Evolutionary conservation across 2,329 filamentous ascomycete genomes (phyloP).

Genomic region (Orbilia quercus): DNA sequence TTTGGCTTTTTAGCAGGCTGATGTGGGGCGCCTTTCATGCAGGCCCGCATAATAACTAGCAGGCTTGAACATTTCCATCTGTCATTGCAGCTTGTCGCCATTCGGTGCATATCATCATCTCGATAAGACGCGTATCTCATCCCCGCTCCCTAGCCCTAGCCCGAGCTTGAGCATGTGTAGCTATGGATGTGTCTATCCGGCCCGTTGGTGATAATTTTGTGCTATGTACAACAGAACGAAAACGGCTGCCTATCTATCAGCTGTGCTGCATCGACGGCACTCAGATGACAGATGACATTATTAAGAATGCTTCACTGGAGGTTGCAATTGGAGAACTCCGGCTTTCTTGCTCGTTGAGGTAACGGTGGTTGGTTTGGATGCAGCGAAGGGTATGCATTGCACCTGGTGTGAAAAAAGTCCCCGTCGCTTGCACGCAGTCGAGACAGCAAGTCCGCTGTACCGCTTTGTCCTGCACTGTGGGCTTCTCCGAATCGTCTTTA

Average conservation of each 20-base stretch:
- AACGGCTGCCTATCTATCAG: conserved; percentile 37
- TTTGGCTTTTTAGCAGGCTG: conserved; percentile 1
- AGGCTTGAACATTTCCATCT: conserved; percentile 18
- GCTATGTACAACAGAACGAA: background rate
- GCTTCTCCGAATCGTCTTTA: conserved; percentile 1
- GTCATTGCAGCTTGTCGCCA: conserved; percentile 28
- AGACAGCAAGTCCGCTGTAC: background rate
- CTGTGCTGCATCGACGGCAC: background rate
- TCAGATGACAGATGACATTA: background rate
- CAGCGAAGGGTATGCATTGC: conserved; percentile 14
- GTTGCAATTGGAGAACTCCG: background rate
- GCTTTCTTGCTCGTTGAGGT: conserved; percentile 6
- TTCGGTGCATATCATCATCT: conserved; percentile 23
- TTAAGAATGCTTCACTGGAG: background rate
- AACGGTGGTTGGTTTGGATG: conserved; percentile 34
- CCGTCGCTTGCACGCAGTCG: conserved; percentile 49
- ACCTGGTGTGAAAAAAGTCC: conserved; percentile 40
- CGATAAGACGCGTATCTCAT: background rate
- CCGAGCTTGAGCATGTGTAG: too few species aligned
- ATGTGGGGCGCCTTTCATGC: conserved; percentile 40
- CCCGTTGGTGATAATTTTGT: background rate
- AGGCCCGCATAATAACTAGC: conserved; percentile 33
- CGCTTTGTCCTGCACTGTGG: too few species aligned
- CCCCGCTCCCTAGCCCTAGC: conserved; percentile 11
- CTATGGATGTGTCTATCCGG: background rate